Conservation (phyloP, 768 basidiomycete genomes). For the Rhizopogon vulgaris region DNA sequence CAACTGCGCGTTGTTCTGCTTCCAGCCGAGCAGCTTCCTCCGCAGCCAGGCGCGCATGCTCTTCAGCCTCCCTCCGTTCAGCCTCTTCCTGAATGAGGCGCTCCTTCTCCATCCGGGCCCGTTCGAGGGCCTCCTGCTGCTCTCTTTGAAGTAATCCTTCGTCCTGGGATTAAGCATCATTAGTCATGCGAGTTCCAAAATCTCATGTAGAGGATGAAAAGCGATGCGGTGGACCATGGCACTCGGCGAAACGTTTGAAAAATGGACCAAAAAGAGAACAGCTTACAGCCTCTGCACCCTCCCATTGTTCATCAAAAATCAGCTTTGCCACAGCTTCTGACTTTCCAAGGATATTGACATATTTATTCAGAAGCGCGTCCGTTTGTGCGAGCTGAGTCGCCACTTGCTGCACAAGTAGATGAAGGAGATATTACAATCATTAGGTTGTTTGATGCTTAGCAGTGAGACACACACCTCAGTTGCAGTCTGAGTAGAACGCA, state of each 20-base stretch:
- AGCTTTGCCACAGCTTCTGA: slow-evolving; percentile 64
- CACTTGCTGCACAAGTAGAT: slow-evolving; percentile 41
- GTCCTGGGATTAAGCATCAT: slow-evolving; percentile 38
- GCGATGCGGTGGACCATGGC: neutral
- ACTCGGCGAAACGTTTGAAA: neutral
- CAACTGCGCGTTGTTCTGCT: slow-evolving; percentile 41
- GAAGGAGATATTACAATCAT: neutral
- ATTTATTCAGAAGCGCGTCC: slow-evolving; percentile 69
- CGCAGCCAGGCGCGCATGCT: slow-evolving; percentile 23
- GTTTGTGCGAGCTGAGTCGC: slow-evolving; percentile 65
- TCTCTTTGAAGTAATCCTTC: slow-evolving; percentile 47
- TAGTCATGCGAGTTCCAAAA: neutral
- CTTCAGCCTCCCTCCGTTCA: slow-evolving; percentile 37
- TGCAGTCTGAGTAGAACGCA: slow-evolving; percentile 56
- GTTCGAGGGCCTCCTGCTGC: slow-evolving; percentile 24
- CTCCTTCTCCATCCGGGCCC: slow-evolving; percentile 22
- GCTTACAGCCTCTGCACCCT: slow-evolving; percentile 65
- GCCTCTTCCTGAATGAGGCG: slow-evolving; percentile 24
- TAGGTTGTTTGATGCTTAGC: neutral
- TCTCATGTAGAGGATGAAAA: neutral
- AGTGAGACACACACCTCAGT: slow-evolving; percentile 49
- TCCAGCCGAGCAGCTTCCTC: slow-evolving; percentile 34
- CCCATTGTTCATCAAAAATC: slow-evolving; percentile 74
- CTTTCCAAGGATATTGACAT: slow-evolving; percentile 59
- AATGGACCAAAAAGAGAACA: slow-evolving; percentile 3